Percentiles rank a stretch among this genome's conserved stretches.
phyloP scores from a whole-genome alignment of 73 alveolate genomes.

The Blepharisma stoltei region DNA sequence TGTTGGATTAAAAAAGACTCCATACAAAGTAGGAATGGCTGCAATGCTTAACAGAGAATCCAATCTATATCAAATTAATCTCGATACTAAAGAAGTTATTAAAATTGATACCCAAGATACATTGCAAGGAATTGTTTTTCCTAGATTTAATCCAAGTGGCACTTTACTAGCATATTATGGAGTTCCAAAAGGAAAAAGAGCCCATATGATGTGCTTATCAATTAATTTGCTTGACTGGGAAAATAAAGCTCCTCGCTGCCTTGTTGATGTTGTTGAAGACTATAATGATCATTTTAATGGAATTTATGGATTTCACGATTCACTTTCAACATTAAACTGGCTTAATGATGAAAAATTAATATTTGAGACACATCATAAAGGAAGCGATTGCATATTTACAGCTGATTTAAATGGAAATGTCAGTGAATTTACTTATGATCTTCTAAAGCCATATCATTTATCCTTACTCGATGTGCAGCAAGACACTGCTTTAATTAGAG shows the following conservation, averaged over 20 bases:
- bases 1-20: background rate
- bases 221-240: background rate
- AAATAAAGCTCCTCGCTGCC: background rate
- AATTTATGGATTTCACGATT: background rate
- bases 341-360: background rate
- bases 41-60: background rate
- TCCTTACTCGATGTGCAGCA: background rate
- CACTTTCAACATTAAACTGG: background rate
- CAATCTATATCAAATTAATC: background rate
- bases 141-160: background rate
- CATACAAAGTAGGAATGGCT: background rate
- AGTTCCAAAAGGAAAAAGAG: background rate
- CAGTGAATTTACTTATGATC: background rate
- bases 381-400: background rate
- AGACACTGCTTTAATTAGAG: background rate
- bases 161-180: background rate
- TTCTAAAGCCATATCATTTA: background rate
- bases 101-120: background rate
- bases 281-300: background rate
- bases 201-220: background rate
- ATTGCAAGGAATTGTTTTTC: background rate
- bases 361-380: background rate
- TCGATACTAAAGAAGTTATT: background rate
- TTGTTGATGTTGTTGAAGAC: background rate
- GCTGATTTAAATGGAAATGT: background rate